These are phyloP conservation scores for Phytophthora cajani DNA, from an alignment of 352 stramenopile genomes.

Conservation along the genomic window DNA sequence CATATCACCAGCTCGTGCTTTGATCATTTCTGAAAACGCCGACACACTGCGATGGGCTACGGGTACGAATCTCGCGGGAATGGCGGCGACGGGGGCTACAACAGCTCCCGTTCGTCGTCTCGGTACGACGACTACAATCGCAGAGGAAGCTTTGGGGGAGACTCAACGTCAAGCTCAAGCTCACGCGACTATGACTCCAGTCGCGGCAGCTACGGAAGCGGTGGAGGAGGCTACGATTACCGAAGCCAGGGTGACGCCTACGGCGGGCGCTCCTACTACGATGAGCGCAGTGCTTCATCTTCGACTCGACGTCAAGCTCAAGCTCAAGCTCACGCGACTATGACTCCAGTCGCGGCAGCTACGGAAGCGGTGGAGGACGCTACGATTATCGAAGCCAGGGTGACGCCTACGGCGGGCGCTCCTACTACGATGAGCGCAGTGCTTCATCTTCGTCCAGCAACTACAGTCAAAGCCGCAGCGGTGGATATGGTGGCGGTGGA, in stretches of 20 bases:
- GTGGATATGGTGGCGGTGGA: slow-evolving; percentile 2
- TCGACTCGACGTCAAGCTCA: slow-evolving; percentile 4
- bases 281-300: neutral
- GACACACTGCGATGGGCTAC: slow-evolving; percentile 12
- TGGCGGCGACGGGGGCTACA: neutral
- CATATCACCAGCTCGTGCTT: no score
- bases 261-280: neutral
- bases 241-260: slow-evolving; percentile 15
- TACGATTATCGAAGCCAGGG: slow-evolving; percentile 20
- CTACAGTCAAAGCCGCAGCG: slow-evolving; percentile 1
- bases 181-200: slow-evolving; percentile 7
- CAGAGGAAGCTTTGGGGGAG: slow-evolving; percentile 3
- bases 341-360: slow-evolving; percentile 2
- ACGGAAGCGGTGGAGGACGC: neutral
- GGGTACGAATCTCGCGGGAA: slow-evolving; percentile 10
- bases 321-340: slow-evolving; percentile 16
- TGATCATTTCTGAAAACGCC: neutral
- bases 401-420: slow-evolving; percentile 6
- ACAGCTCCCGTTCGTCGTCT: slow-evolving; percentile 12
- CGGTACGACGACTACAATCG: slow-evolving; percentile 5
- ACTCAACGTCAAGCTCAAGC: slow-evolving; percentile 11
- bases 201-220: slow-evolving; percentile 1
- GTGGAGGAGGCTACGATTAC: slow-evolving; percentile 8
- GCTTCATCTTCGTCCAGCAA: neutral
- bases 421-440: slow-evolving; percentile 6